These are phyloP conservation scores for Filobasidium wieringae DNA, from an alignment of 768 basidiomycete species.

Conservation along the genomic window DNA sequence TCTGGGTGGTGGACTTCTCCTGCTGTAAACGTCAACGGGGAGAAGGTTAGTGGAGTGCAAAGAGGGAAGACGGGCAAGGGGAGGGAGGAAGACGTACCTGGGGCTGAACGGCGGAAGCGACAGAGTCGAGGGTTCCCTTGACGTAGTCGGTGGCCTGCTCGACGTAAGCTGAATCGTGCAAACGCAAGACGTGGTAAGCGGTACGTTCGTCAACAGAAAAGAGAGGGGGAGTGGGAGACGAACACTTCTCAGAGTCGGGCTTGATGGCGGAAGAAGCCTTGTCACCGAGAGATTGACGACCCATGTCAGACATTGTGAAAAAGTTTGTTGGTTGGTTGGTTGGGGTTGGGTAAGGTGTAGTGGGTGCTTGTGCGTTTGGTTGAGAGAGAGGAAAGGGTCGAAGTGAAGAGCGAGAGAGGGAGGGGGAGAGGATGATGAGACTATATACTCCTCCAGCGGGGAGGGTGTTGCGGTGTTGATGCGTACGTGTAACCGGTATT, in stretches of 20 bases:
- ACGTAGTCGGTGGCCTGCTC: conserved; percentile 16
- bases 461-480: too few species aligned
- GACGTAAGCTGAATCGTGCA: not conserved
- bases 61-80: not conserved
- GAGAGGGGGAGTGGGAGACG: not conserved
- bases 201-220: not conserved
- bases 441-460: not conserved
- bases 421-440: not conserved
- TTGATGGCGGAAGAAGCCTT: conserved; percentile 8
- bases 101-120: conserved; percentile 14
- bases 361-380: not conserved
- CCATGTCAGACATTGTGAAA: conserved; percentile 15
- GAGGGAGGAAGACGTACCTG: not conserved
- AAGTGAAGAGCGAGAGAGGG: not conserved
- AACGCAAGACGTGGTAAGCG: not conserved
- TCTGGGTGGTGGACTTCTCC: conserved; percentile 8
- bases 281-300: conserved; percentile 10
- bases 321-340: not conserved
- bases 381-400: too few species aligned
- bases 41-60: not conserved
- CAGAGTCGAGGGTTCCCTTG: conserved; percentile 17
- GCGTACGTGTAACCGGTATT: too few species aligned
- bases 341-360: not conserved
- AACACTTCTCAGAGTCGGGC: conserved; percentile 10
- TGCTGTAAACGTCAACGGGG: conserved; percentile 2